Base-by-base conservation (phyloP, 192 early-diverging fungal genomes). In the Funneliformis geosporum region DNA sequence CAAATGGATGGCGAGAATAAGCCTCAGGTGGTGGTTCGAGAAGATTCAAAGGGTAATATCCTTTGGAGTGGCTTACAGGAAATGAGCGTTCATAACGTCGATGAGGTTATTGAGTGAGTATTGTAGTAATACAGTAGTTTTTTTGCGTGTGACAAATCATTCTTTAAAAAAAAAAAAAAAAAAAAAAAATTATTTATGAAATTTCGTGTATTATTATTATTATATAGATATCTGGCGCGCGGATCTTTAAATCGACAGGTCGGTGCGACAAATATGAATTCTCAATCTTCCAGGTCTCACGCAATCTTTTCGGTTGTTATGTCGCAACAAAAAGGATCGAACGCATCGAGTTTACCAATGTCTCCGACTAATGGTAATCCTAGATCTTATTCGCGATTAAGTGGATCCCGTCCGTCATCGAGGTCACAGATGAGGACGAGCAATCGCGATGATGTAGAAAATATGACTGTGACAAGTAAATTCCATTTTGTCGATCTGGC, bases 401-500 rank as follows among this genome's bases (percentile, higher is more conserved):
- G 21, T 64, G 78, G 83, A 8, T 25, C 40, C 10, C 7, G 50
- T 47, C 33, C 79, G 39, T 33, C 80, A n/a, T 44, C 79, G 5
- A 66, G 71, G 64, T 46, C 74, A 44, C 50, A 43, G 39, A 39
- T 38, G 14, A 50, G 76, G 10, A 42, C 67, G 28, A 50, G 80
- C 50, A 70, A 69, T 74, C 38, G 69, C 61, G 69, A 84, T 16
- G 85, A 88, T 33, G 91, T 86, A 10, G 91, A 91, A 68, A 87
- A 87, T 82, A 80, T 93, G 18, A 85, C 87, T 5, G 82, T 95
- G 16, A 88, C 87, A 7, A 96, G 95, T 42, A 99, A 99, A 85
- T 96, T 99, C 74, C 95, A 98, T 82, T 99, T 99, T 89, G 98
- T 99, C 16, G 98, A 99, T 87, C 85, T 99, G 84, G 98, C 98